Evolutionary conservation across 345 rosid species (phyloP), one percentile per base, ranked within the genome.

Genomic region (Ceriops tagal): DNA sequence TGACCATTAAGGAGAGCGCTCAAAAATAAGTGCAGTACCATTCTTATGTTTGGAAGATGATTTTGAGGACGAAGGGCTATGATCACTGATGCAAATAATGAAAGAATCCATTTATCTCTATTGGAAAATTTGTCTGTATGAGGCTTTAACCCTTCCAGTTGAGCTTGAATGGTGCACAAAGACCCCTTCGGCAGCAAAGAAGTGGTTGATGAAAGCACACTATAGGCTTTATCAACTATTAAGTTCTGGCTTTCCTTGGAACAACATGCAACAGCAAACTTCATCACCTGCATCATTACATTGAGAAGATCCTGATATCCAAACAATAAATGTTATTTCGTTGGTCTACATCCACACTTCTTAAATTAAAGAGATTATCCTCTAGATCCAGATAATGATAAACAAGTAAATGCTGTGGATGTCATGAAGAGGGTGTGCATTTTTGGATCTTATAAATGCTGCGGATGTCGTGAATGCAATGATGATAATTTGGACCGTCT

Each of bases 51-150:
- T 16, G 96, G 92, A 79, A 89, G 65, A 62, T 62, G 72, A 63
- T 84, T 81, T 69, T 77, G 73, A 58, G 96, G 88, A 76, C 67
- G 84, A 64, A 86, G 79, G 68, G 91, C 96, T 74, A 90, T 85
- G 60, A 92, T 60, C 71, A 84, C 89, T 31, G 99, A 89, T 55
- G 93, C 81, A 84, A 84, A 89, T 61, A 88, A 74, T 53, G 96
- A 92, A 69, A 77, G 82, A 77, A 87, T 77, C 91, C 89, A 83
- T 71, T 80, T 84, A 73, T 90, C 96, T 79, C 88, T 78, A 55
- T 57, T 56, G 58, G 89, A 84, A 67, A 77, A 66, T 24, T 65
- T 69, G 77, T 72, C 72, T 30, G 35, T 49, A 69, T 83, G 26
- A 70, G 71, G 34, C 53, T 76, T 74, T 49, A 82, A 72, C 51